A percentile compares a stretch with the other conserved stretches of the same genome.
Evolutionary conservation across 495 filamentous ascomycete species (phyloP).

Genomic region (Aspergillus heteromorphus): DNA sequence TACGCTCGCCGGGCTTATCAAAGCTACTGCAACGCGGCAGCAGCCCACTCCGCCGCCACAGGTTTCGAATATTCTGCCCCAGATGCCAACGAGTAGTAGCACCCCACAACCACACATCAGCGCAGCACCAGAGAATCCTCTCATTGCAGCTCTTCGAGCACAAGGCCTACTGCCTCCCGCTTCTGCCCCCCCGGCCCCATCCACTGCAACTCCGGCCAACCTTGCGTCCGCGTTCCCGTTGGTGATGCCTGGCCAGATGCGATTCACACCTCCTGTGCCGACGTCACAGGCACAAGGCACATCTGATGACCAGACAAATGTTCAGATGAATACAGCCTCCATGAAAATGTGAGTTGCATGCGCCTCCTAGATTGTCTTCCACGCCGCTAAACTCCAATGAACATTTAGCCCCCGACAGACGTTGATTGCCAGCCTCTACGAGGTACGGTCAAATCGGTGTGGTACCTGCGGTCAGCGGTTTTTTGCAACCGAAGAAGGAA

Average conservation of each 20-base stretch:
- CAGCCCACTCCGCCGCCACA: conserved; percentile 35
- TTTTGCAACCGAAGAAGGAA: conserved; percentile 66
- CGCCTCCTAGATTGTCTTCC: background rate
- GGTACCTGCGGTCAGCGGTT: conserved; percentile 89
- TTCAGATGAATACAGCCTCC: conserved; percentile 64
- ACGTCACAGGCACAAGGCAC: conserved; percentile 22
- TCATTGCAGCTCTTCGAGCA: conserved; percentile 42
- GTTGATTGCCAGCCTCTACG: conserved; percentile 68
- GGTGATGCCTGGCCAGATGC: conserved; percentile 37
- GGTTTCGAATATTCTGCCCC: conserved; percentile 25
- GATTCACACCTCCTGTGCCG: conserved; percentile 29
- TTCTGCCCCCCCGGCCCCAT: conserved; percentile 26
- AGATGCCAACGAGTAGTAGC: conserved; percentile 15
- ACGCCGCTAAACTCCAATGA: conserved; percentile 22
- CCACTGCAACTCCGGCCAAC: conserved; percentile 16
- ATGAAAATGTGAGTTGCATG: conserved; percentile 67
- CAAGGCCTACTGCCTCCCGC: conserved; percentile 43
- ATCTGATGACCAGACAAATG: conserved; percentile 46
- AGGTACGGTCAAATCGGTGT: conserved; percentile 75
- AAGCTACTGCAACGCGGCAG: conserved; percentile 42
- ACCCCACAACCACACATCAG: conserved; percentile 26
- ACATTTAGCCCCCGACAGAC: conserved; percentile 63
- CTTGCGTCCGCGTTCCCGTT: conserved; percentile 31
- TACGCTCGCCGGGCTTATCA: conserved; percentile 46
- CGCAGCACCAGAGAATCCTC: conserved; percentile 31